Evolutionary conservation across 2,329 filamentous ascomycete species (phyloP), one percentile per base, ranked within the genome.

Genomic region (Fusarium mangiferae): DNA sequence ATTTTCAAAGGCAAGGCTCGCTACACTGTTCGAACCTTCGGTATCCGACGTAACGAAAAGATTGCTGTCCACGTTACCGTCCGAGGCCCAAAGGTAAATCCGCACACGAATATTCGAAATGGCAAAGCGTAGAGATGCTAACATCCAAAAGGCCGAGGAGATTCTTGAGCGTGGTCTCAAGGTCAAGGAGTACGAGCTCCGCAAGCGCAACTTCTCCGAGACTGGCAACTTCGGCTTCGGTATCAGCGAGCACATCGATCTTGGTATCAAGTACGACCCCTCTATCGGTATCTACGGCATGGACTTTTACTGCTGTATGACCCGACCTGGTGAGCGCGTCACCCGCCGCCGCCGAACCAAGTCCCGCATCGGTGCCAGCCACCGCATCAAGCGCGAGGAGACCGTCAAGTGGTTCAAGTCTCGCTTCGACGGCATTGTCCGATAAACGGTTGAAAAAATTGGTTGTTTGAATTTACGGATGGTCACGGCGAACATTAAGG

Each of bases 291-390:
- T 98, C 87, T 98, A 98, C 91, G 95, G 96, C 86, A 99, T 99
- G 96, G 96, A 99, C 90, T 99, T 99, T 90, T 99, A 98, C 93
- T 95, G 93, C 94, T 98, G 96, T 94, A 99, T 99, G 96, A 98
- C 95, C 90, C 95, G 96, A 83, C 96, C 96, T 82, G 96, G 96
- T 89, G 95, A 98, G 91, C 95, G 96, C 85, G 94, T 99, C 85
- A 93, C 94, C 85, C 96, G 95, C 90, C 95, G 96, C 84, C 93
- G 96, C 85, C 94, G 96, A 83, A 91, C 89, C 88, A 93, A 97
- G 91, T 89, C 91, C 89, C 90, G 87, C 82, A 92, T 99, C 84
- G 96, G 96, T 84, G 85, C 93, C 83, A 90, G 87, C 87, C 96
- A 99, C 93, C 91, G 92, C 84, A 98, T 99, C 92, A 94, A 91